These are phyloP conservation scores for Neurospora sp. DNA, from an alignment of 495 filamentous ascomycete species.

Conservation along the genomic window DNA sequence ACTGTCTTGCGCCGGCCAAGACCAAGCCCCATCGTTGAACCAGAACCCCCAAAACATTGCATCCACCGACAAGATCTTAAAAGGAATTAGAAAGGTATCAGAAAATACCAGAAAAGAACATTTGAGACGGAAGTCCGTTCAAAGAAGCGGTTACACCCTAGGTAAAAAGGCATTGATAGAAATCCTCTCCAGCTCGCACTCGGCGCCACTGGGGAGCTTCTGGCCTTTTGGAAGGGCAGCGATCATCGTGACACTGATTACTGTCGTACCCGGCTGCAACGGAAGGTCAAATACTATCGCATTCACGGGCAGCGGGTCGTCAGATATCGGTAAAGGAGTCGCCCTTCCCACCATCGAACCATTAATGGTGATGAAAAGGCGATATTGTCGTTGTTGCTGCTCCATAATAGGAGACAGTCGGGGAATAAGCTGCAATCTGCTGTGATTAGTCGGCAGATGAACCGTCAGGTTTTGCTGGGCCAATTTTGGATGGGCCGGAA, in stretches of 20 bases:
- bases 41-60: neutral
- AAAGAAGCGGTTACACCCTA: conserved; percentile 4
- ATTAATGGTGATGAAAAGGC: conserved; percentile 21
- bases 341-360: conserved; percentile 52
- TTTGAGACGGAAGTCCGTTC: neutral
- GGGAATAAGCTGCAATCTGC: conserved; percentile 55
- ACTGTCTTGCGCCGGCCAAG: neutral
- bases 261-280: conserved; percentile 52
- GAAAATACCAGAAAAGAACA: neutral
- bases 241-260: conserved; percentile 55
- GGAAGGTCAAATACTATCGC: conserved; percentile 51
- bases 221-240: conserved; percentile 51
- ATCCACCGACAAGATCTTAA: neutral
- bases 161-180: conserved; percentile 28
- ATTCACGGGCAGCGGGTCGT: conserved; percentile 34
- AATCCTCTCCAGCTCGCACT: conserved; percentile 59
- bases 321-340: conserved; percentile 30
- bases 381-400: conserved; percentile 31
- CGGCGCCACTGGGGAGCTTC: conserved; percentile 43
- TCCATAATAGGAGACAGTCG: conserved; percentile 42
- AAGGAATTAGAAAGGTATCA: neutral
- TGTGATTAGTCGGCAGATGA: conserved; percentile 51
- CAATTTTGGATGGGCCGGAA: conserved; percentile 50
- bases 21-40: neutral
- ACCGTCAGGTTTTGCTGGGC: conserved; percentile 60